Evolutionary conservation across 2,329 filamentous ascomycete species (phyloP), one percentile per base, ranked within the genome.

Genomic region (Coccinonectria pachysandricola): DNA sequence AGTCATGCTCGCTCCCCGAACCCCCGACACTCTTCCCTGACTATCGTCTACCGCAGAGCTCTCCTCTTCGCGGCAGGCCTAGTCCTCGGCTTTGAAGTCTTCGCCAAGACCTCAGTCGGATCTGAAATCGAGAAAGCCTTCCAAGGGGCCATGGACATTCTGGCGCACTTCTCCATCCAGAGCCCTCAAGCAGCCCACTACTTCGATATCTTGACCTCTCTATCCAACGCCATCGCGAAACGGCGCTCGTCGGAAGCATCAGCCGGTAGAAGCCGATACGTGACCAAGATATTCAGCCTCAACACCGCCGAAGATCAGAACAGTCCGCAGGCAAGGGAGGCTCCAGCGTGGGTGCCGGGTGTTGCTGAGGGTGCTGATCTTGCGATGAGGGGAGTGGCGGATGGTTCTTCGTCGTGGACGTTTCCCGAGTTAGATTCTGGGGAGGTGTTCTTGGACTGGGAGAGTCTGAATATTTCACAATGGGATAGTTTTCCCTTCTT

Each of bases 151-250:
- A 19, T 7, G 17, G 52, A 60, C 4, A 60, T 72, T 3, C 53
- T 73, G 2, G 52, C 52, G 4, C 56, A 57, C 23, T 52, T 72
- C 2, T 55, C 61, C 1, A 43, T 46, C 4, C 54, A 61, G 25
- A 68, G 64, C 24, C 61, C 65, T 0, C 68, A 71, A 34, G 68
- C 68, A 3, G 59, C 54, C 7, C 65, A 70, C 27, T 72, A 73
- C 39, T 54, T 59, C 12, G 63, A 69, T 9, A 72, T 72, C 15
- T 49, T 72, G 12, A 59, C 50, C 0, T 48, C 55, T 8, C 50
- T 68, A 9, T 52, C 54, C 4, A 56, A 57, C 15, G 62, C 62
- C 8, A 55, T 66, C 15, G 17, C 17, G 7, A 10, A 19, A 10
- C 17, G 17, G 7, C 17, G 10, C 10, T 19, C 17, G 17, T 7